These are phyloP conservation scores for Picochlorum sp. DNA, from an alignment of 139 green algal genomes.

Conservation along the genomic window DNA sequence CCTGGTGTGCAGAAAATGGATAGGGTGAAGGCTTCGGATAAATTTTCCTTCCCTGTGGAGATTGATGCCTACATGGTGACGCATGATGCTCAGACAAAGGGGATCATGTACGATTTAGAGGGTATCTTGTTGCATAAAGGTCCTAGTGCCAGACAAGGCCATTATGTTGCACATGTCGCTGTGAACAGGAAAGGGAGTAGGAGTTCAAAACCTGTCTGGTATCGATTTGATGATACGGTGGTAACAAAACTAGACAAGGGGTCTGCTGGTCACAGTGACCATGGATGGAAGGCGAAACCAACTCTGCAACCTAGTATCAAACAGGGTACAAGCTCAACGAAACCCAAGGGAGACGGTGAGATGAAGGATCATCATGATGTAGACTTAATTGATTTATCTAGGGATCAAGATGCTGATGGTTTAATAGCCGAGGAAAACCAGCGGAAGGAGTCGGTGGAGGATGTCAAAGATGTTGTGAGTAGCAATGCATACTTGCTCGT, in stretches of 20 bases:
- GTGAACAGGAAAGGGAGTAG: constrained; percentile 16
- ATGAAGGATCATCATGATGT: not conserved
- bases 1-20: constrained; percentile 40
- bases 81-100: not conserved
- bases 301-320: not conserved
- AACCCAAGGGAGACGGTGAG: not conserved
- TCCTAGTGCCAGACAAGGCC: constrained; percentile 54
- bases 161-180: constrained; percentile 59
- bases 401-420: not conserved
- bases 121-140: constrained; percentile 84
- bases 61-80: constrained; percentile 23
- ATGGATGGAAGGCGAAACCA: constrained; percentile 25
- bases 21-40: constrained; percentile 71
- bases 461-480: constrained; percentile 17
- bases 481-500: constrained; percentile 73
- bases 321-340: not conserved
- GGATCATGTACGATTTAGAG: constrained; percentile 52
- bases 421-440: not conserved
- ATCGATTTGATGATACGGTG: constrained; percentile 77
- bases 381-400: not conserved
- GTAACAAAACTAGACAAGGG: constrained; percentile 40
- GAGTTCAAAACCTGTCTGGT: constrained; percentile 47
- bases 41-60: constrained; percentile 64
- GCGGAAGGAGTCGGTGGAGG: not conserved
- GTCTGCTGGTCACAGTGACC: constrained; percentile 38